phyloP scores from a whole-genome alignment of 768 basidiomycete species.

The Trametes gibbosa region DNA sequence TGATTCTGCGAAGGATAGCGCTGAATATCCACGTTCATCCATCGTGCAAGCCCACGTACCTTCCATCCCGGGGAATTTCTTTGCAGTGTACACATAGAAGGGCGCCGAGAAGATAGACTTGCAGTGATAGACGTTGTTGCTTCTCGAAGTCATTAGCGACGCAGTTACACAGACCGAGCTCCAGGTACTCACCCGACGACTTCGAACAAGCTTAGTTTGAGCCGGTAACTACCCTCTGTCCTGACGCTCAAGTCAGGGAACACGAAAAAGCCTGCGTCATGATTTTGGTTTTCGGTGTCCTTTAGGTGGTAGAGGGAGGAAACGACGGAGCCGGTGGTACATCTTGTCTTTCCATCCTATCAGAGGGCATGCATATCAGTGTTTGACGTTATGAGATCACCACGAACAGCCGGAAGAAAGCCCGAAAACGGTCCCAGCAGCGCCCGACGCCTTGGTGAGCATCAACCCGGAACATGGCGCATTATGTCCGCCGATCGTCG shows the following conservation, averaged over 20 bases:
- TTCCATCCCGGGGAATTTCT: conserved; percentile 97
- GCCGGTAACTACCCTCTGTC: conserved; percentile 86
- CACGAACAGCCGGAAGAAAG: background rate
- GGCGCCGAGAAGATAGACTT: conserved; percentile 84
- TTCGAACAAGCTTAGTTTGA: conserved; percentile 78
- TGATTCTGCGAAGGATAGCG: conserved; percentile 57
- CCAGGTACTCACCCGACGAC: conserved; percentile 73
- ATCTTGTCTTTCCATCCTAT: conserved; percentile 86
- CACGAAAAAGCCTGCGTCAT: conserved; percentile 91
- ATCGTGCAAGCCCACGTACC: conserved; percentile 43
- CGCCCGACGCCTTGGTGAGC: background rate
- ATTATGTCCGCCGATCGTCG: background rate
- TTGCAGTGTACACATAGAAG: conserved; percentile 94
- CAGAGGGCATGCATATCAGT: background rate
- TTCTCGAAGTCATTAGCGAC: conserved; percentile 28
- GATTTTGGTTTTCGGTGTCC: conserved; percentile 49
- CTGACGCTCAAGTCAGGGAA: conserved; percentile 93
- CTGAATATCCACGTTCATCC: background rate
- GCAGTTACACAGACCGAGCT: background rate
- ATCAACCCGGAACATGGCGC: background rate
- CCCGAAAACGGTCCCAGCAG: background rate
- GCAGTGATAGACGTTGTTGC: conserved; percentile 85
- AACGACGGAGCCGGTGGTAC: conserved; percentile 89
- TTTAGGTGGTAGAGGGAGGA: conserved; percentile 90
- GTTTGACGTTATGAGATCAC: background rate